Conservation (phyloP, 345 rosid species). For the Erysimum cheiranthoides region DNA sequence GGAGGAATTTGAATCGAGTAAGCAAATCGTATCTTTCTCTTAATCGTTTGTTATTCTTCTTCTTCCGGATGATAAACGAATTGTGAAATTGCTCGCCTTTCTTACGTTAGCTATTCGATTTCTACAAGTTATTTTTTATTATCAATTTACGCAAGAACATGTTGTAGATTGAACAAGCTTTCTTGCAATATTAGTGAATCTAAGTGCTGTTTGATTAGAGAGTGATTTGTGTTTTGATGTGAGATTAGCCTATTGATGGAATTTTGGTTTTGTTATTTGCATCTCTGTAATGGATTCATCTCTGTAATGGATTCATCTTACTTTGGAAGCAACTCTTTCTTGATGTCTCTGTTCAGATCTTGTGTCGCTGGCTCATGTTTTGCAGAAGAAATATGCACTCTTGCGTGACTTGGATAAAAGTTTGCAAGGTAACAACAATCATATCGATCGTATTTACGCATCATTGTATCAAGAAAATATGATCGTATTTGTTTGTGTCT, state of each 20-base stretch:
- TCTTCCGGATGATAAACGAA: neutral
- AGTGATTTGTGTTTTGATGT: too few relatives aligned
- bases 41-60: neutral
- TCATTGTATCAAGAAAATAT: too few relatives aligned
- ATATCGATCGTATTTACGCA: neutral
- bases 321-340: constrained; percentile 13
- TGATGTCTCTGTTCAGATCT: constrained; percentile 55
- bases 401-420: constrained; percentile 89
- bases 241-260: too few relatives aligned
- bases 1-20: constrained; percentile 51
- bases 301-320: neutral
- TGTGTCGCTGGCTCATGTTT: constrained; percentile 76
- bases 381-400: constrained; percentile 88
- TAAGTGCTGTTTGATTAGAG: too few relatives aligned
- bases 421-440: constrained; percentile 73
- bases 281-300: neutral
- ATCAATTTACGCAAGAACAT: too few relatives aligned
- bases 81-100: neutral
- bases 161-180: too few relatives aligned
- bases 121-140: neutral
- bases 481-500: neutral
- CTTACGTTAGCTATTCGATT: constrained; percentile 8
- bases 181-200: too few relatives aligned
- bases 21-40: constrained; percentile 27
- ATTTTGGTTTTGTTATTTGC: constrained; percentile 5